These are phyloP conservation scores for Backusella luteola DNA, from an alignment of 192 early-diverging fungal species.

Conservation along the genomic window DNA sequence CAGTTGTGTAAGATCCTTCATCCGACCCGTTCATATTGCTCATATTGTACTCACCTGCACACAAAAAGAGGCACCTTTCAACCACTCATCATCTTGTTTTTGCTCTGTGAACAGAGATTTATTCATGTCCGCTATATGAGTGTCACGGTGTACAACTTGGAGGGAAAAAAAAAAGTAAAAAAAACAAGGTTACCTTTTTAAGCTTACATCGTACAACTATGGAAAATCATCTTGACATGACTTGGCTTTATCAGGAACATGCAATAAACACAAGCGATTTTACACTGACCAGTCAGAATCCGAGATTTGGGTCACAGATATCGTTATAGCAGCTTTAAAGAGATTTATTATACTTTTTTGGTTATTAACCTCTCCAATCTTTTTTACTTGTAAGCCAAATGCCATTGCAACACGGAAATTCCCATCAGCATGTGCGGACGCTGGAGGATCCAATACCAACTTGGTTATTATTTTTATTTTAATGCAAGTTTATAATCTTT, in stretches of 20 bases:
- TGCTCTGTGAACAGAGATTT: background rate
- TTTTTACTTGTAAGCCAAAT: background rate
- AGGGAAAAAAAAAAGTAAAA: background rate
- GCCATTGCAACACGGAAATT: background rate
- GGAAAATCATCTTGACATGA: conserved; percentile 1
- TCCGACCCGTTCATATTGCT: background rate
- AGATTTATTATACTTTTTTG: conserved; percentile 8
- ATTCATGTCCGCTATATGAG: conserved; percentile 2
- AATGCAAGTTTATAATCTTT: background rate
- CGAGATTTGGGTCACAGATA: background rate
- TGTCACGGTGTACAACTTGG: background rate
- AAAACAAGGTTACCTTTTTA: background rate
- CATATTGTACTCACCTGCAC: background rate
- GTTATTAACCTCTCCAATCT: background rate
- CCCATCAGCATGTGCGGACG: conserved; percentile 1
- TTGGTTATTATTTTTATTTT: conserved; percentile 1
- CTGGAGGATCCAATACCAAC: background rate
- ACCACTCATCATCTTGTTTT: background rate
- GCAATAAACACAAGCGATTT: conserved; percentile 3
- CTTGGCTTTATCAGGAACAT: conserved; percentile 5
- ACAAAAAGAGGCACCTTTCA: background rate
- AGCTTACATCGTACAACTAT: background rate
- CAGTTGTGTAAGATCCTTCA: background rate
- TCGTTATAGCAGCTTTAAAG: conserved; percentile 1
- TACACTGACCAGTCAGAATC: background rate